These are phyloP conservation scores for Xerocomus nothofagi DNA, from an alignment of 1,284 basidiomycete species.

Conservation along the genomic window DNA sequence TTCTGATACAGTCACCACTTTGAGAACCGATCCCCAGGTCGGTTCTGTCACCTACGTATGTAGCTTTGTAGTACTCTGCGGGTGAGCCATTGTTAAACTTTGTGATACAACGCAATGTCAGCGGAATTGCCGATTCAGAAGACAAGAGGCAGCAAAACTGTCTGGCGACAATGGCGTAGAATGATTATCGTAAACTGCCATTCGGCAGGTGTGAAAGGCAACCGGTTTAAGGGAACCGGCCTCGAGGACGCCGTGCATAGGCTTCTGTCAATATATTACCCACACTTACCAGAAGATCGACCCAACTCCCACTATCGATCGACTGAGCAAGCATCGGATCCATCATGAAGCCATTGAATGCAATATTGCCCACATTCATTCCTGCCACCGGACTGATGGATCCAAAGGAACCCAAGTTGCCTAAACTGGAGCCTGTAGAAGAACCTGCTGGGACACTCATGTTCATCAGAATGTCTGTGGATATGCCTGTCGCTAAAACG, in stretches of 20 bases:
- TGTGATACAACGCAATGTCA: constrained; percentile 11
- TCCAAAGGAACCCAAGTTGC: constrained; percentile 29
- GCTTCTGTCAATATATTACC: neutral
- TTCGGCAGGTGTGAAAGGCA: neutral
- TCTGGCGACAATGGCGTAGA: neutral
- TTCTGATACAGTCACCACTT: constrained; percentile 38
- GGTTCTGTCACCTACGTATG: constrained; percentile 39
- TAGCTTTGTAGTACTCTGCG: constrained; percentile 40
- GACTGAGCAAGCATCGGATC: constrained; percentile 24
- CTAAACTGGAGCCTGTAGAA: constrained; percentile 15
- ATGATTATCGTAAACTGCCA: neutral
- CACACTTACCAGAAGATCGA: constrained; percentile 60
- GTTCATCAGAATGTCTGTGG: constrained; percentile 30
- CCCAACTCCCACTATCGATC: constrained; percentile 51
- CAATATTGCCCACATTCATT: constrained; percentile 47
- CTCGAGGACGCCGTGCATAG: neutral
- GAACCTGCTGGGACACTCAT: constrained; percentile 19
- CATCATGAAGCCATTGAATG: constrained; percentile 40
- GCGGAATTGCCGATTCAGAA: neutral
- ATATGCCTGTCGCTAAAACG: constrained; percentile 20
- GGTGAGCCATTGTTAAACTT: constrained; percentile 30
- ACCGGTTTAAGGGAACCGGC: neutral
- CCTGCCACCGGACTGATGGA: constrained; percentile 24
- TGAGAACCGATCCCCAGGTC: constrained; percentile 4
- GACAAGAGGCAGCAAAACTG: neutral